A percentile compares a stretch with the other conserved stretches of the same genome.
phyloP scores from a whole-genome alignment of 2,329 filamentous ascomycete genomes.

The Cladophialophora exuberans region DNA sequence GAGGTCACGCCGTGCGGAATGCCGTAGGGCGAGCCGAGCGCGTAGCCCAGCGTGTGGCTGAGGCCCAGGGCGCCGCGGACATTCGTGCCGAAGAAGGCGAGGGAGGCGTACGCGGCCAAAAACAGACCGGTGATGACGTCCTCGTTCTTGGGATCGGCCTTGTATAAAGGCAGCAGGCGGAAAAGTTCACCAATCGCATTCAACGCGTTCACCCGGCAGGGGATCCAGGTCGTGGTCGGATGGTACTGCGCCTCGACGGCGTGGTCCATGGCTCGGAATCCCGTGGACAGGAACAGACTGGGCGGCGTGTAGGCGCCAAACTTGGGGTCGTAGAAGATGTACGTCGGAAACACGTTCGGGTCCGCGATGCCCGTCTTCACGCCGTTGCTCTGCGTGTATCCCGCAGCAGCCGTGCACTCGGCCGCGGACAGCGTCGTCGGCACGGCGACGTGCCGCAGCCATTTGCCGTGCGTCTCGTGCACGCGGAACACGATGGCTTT shows the following conservation, averaged over 20 bases:
- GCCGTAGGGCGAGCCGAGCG: conserved; percentile 57
- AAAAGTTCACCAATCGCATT: conserved; percentile 53
- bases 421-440: conserved; percentile 56
- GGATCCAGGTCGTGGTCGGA: conserved; percentile 55
- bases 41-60: conserved; percentile 53
- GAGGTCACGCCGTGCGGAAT: conserved; percentile 62
- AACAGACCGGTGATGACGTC: conserved; percentile 56
- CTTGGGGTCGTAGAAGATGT: conserved; percentile 51
- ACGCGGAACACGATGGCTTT: conserved; percentile 52
- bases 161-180: conserved; percentile 51
- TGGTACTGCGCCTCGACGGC: conserved; percentile 60
- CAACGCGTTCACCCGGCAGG: conserved; percentile 50
- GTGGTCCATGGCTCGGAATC: conserved; percentile 59
- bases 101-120: conserved; percentile 55
- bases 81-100: conserved; percentile 56
- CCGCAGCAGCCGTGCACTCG: conserved; percentile 58
- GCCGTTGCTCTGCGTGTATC: conserved; percentile 54
- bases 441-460: conserved; percentile 52
- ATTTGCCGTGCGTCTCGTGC: conserved; percentile 45
- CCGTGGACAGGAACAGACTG: conserved; percentile 55
- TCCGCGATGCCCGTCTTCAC: conserved; percentile 51
- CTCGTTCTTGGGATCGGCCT: conserved; percentile 42
- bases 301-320: conserved; percentile 57
- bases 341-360: conserved; percentile 32
- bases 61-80: conserved; percentile 42